Evolutionary conservation across 2,329 filamentous ascomycete genomes (phyloP), one percentile per base, ranked within the genome.

Genomic region (Colletotrichum musae): DNA sequence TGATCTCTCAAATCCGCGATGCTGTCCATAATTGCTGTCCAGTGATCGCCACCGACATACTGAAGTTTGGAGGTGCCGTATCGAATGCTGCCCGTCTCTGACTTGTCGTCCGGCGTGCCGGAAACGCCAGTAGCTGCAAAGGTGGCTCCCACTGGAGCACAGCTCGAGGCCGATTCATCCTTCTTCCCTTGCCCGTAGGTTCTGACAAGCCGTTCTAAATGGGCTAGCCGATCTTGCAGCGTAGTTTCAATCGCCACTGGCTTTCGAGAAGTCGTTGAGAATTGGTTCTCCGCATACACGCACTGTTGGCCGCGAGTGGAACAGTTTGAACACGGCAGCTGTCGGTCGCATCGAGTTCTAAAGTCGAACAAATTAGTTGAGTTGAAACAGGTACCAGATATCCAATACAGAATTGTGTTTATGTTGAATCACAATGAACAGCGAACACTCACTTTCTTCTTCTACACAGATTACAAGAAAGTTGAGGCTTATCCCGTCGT

Each of bases 1-100:
- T 80, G 76, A 2, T 80, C 75, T 58, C 77, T 81, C 3, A 84
- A 72, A 5, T 83, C 80, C 2, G 80, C 74, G 26, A 84, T 83
- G 36, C 76, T 75, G 41, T 83, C 80, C 4, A 84, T 73, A 2
- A 84, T 75, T 15, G 82, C 79, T 7, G 78, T 76, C 81, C 82
- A 84, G 62, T 84, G 82, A 7, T 74, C 75, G 24, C 78, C 73
- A 21, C 75, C 72, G 12, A 82, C 78, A 41, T 84, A 84, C 36
- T 70, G 72, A 1, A 72, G 70, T 1, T 73, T 79, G 52, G 59
- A 72, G 15, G 58, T 64, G 18, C 28, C 73, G 13, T 75, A 58
- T 0, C 72, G 75, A 63, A 83, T 75, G 52, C 73, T 81, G 0
- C 79, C 79, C 21, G 69, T 73, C 4, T 81, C 78, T 0, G 79